Conservation (phyloP, 441 rosid species). For the Euphorbia schlechtendalii region DNA sequence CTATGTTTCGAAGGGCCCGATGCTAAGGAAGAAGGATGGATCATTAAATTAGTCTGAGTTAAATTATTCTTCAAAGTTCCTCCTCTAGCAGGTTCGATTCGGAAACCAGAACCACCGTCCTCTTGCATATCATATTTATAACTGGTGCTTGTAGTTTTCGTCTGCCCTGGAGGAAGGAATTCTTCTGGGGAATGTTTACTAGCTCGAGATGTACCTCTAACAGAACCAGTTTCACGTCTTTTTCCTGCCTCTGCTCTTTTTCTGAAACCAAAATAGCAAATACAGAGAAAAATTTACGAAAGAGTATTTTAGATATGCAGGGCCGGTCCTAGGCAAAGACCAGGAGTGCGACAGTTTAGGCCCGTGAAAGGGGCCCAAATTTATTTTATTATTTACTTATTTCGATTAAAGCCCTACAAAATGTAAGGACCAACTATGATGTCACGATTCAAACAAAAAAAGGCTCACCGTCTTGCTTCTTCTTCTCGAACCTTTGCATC, state of each 20-base stretch:
- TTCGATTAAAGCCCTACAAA: too few relatives aligned
- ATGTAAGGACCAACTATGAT: too few relatives aligned
- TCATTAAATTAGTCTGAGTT: slow-evolving; percentile 48
- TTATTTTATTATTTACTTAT: too few relatives aligned
- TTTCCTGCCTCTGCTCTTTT: slow-evolving; percentile 46
- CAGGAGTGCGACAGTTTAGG: too few relatives aligned
- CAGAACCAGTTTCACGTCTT: slow-evolving; percentile 53
- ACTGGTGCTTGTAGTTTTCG: slow-evolving; percentile 36
- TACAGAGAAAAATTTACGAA: too few relatives aligned
- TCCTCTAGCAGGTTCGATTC: slow-evolving; percentile 38
- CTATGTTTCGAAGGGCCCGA: slow-evolving; percentile 21
- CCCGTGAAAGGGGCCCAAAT: too few relatives aligned
- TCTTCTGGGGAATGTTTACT: slow-evolving; percentile 54
- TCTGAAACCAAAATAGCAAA: slow-evolving; percentile 27
- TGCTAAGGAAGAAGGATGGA: slow-evolving; percentile 42
- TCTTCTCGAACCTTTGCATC: slow-evolving; percentile 57
- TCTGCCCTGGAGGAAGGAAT: slow-evolving; percentile 43
- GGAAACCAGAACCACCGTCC: slow-evolving; percentile 49
- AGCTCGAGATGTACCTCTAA: slow-evolving; percentile 48
- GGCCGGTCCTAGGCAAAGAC: too few relatives aligned
- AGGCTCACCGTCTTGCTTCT: slow-evolving; percentile 59
- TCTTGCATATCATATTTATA: slow-evolving; percentile 43
- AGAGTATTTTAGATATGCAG: too few relatives aligned
- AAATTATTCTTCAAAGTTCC: slow-evolving; percentile 25
- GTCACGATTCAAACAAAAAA: not conserved